phyloP scores from a whole-genome alignment of 2,329 filamentous ascomycete species.

The Trichoderma sp. region DNA sequence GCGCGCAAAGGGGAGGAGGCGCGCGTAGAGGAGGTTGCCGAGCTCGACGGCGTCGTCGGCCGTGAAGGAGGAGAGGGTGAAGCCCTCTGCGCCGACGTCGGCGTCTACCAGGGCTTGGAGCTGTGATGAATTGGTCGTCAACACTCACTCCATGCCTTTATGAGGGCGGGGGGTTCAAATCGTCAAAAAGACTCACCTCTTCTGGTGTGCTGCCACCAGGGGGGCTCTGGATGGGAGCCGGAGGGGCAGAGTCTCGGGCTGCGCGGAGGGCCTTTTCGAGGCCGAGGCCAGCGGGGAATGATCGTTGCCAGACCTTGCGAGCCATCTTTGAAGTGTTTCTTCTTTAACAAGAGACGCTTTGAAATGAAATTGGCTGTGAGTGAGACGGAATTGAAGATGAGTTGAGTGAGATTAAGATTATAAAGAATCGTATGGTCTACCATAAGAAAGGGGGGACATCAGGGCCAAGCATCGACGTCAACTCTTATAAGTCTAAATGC shows the following conservation, averaged over 20 bases:
- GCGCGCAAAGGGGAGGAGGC: constrained; percentile 55
- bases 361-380: too few relatives aligned
- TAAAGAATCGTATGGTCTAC: not conserved
- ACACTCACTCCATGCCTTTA: too few relatives aligned
- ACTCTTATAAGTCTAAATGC: not conserved
- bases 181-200: constrained; percentile 19
- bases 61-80: constrained; percentile 59
- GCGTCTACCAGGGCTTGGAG: constrained; percentile 34
- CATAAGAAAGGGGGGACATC: not conserved
- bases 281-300: constrained; percentile 35
- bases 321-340: constrained; percentile 38
- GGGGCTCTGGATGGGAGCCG: constrained; percentile 27
- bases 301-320: constrained; percentile 36
- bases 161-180: not conserved
- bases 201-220: constrained; percentile 16
- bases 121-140: constrained; percentile 29
- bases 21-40: constrained; percentile 64
- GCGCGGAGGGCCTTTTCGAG: constrained; percentile 35
- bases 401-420: not conserved
- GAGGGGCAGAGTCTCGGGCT: constrained; percentile 30
- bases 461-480: constrained; percentile 8
- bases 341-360: too few relatives aligned
- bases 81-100: constrained; percentile 46
- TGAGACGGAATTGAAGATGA: not conserved
- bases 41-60: constrained; percentile 65